Evolutionary conservation across 495 filamentous ascomycete species (phyloP).

Genomic region (Bathelium albidoporum): DNA sequence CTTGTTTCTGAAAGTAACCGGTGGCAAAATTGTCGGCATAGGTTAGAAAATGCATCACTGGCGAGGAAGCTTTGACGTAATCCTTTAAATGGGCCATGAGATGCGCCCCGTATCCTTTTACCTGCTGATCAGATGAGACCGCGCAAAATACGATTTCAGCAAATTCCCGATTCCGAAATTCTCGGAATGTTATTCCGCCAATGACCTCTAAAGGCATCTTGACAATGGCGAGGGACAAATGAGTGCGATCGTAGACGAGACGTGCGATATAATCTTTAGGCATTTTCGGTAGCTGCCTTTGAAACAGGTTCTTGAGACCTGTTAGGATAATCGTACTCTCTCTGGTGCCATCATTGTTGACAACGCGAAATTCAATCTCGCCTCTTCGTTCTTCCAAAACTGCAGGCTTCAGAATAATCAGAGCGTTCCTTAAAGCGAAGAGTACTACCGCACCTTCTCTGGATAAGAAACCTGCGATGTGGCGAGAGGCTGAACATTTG

Average conservation of each 20-base stretch:
- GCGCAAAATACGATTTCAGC: slow-evolving; percentile 99
- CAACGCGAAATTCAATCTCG: slow-evolving; percentile 93
- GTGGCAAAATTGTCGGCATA: slow-evolving; percentile 99
- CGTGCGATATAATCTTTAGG: slow-evolving; percentile 97
- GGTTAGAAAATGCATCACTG: slow-evolving; percentile 96
- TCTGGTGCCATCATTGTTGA: slow-evolving; percentile 86
- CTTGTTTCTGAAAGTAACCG: slow-evolving; percentile 98
- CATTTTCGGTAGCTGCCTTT: slow-evolving; percentile 98
- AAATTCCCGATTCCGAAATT: slow-evolving; percentile 85
- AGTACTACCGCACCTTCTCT: background rate
- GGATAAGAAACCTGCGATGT: background rate
- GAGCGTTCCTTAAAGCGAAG: background rate
- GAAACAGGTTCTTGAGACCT: slow-evolving; percentile 94
- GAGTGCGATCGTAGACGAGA: slow-evolving; percentile 92
- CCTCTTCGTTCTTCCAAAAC: slow-evolving; percentile 89
- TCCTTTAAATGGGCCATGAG: slow-evolving; percentile 98
- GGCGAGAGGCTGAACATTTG: background rate
- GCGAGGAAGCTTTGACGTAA: slow-evolving; percentile 92
- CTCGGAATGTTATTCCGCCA: slow-evolving; percentile 90
- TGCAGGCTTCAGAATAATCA: slow-evolving; percentile 60
- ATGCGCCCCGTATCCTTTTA: slow-evolving; percentile 96
- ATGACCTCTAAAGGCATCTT: slow-evolving; percentile 40
- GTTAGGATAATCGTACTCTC: slow-evolving; percentile 92
- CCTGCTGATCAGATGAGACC: slow-evolving; percentile 94
- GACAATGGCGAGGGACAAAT: slow-evolving; percentile 92